Evolutionary conservation across 768 basidiomycete species (phyloP).

Genomic region (Tubosaeta sp.): DNA sequence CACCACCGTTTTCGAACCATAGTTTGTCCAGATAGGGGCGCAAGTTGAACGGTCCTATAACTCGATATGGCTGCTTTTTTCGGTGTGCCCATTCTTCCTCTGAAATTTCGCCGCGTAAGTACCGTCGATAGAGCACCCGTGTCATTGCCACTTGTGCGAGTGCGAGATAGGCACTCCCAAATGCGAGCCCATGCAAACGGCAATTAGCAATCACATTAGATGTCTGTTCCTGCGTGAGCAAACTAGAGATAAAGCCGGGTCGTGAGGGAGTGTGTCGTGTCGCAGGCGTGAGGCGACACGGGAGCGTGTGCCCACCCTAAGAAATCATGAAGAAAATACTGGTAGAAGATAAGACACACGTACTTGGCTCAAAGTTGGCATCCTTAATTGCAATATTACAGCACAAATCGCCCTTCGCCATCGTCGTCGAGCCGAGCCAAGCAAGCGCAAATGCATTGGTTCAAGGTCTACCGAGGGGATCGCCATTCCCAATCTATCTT

Average conservation of each 20-base stretch:
- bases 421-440: neutral
- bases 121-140: constrained; percentile 45
- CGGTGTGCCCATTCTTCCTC: constrained; percentile 51
- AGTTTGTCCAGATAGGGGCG: constrained; percentile 45
- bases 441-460: constrained; percentile 2
- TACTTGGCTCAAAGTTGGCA: neutral
- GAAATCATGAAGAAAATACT: neutral
- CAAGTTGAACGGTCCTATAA: constrained; percentile 47
- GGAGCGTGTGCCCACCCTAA: constrained; percentile 58
- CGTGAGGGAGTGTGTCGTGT: constrained; percentile 36
- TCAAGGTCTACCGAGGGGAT: constrained; percentile 9
- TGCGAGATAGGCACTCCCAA: constrained; percentile 47
- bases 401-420: neutral
- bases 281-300: constrained; percentile 35
- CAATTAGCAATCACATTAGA: constrained; percentile 35
- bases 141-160: constrained; percentile 51
- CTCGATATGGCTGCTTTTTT: constrained; percentile 45
- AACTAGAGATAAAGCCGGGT: constrained; percentile 22
- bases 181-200: constrained; percentile 40
- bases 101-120: constrained; percentile 44
- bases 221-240: constrained; percentile 31
- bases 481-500: constrained; percentile 4
- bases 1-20: constrained; percentile 46
- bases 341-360: neutral
- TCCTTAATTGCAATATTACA: neutral